Base-by-base conservation (phyloP, 2,329 filamentous ascomycete species). In the Fusarium denticulatum region DNA sequence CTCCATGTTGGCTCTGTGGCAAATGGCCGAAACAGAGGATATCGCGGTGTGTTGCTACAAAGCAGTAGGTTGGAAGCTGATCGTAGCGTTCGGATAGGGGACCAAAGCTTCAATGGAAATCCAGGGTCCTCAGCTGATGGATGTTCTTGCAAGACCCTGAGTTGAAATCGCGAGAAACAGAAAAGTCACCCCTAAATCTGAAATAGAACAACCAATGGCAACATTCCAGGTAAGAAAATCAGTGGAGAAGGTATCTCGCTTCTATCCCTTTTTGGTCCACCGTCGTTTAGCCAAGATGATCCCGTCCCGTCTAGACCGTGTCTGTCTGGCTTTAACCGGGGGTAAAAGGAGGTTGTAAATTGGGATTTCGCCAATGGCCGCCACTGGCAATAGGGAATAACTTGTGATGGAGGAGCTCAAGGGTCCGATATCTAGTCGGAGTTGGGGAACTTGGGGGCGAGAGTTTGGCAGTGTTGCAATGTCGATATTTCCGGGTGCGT, bases 121-220 rank as follows among this genome's bases (percentile, higher is more conserved):
- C 20, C 65, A 69, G 64, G 52, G 65, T 64, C 28, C 30, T 30
- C 50, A 46, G 32, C 20, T 32, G 46, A 37, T 53, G 37, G 65
- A 45, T 69, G 65, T 69, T 69, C 24, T 55, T 65, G 46, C 28
- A 47, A 52, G 36, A 69, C 59, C 45, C 59, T 47, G 67, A 69
- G 66, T 36, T 32, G 24, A 50, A 45, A 68, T 62, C 32, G 39
- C 16, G 43, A 53, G 65, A 32, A 55, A 40, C 42, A 68, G 40
- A 53, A 59, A 46, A 64, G 61, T 64, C 24, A 59, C 65, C 67
- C 67, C 67, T 69, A 69, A 69, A 32, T 36, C n/a, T 34, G 46
- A 60, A 26, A 43, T 40, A 32, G 45, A 39, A 30, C 37, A 24
- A 18, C 67, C 65, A 69, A 69, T 69, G 28, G 43, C 24, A 40